Base-by-base conservation (phyloP, 345 rosid genomes). In the Populus euphratica region DNA sequence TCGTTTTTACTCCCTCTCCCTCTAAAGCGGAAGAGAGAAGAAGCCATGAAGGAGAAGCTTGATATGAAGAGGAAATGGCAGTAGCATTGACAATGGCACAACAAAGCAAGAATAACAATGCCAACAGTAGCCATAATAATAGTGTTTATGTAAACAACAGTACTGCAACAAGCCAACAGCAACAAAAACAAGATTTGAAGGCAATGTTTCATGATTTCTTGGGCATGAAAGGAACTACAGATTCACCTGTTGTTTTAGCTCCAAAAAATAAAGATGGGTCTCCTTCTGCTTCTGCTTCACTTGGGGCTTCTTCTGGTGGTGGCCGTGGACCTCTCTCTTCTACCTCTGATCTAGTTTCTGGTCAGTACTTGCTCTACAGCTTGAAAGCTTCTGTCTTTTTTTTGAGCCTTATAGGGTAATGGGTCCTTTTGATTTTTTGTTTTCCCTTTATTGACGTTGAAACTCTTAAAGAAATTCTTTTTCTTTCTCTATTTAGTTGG, bases 191-290 rank as follows among this genome's bases (percentile, higher is more conserved):
- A 25, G 31, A 59, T 75, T 76, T 85, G 78, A 86, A 86, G 79
- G 86, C 94, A 82, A 87, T 88, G 91, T 90, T 95, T 56, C 97
- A 93, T 78, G 99, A 95, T 83, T 95, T 95, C 73, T 83, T 95
- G 75, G 97, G 99, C 76, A 81, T 85, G 83, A 95, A 90, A 83
- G 50, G 76, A 1, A 21, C 81, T 56, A n/a, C 83, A 11, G 79
- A 86, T 81, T 81, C 89, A 47, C 74, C 90, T 27, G 73, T 76
- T 36, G 68, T 79, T 82, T 88, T 81, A 68, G 77, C 83, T 72
- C 16, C 87, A 70, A 81, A 87, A 59, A 61, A 65, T 74, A 73
- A 85, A 29, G 84, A 54, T 75, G 85, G 83, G 63, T 84, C 91
- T 13, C 87, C 84, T 18, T 84, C 91, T 0, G 82, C 89, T 43